Evolutionary conservation across 225 moss, liverwort and hornwort genomes (phyloP).

Genomic region (Marchantia polymorpha): DNA sequence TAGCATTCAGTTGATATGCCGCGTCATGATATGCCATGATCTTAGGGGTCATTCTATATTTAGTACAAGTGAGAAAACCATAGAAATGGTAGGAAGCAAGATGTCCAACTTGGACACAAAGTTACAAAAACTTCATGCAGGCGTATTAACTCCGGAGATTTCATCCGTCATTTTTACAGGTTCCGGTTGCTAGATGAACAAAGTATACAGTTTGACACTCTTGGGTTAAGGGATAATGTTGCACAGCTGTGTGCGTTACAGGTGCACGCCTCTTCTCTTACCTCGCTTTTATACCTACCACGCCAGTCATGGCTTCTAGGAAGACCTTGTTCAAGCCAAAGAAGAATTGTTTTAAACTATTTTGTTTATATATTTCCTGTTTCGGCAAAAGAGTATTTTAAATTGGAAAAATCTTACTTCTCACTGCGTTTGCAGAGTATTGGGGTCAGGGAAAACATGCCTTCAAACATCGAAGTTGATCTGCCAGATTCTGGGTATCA

Average conservation of each 20-base stretch:
- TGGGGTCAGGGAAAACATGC: background rate
- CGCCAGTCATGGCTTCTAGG: background rate
- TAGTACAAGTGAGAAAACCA: no score
- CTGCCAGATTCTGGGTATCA: slow-evolving; percentile 44
- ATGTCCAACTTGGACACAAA: no score
- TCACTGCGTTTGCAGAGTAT: slow-evolving; percentile 22
- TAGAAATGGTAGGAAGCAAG: no score
- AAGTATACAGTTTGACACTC: slow-evolving; percentile 63
- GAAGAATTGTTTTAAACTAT: background rate
- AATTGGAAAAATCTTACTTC: background rate
- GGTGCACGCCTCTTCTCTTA: slow-evolving; percentile 27
- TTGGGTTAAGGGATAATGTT: slow-evolving; percentile 79
- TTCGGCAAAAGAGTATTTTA: background rate
- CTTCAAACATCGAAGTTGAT: slow-evolving; percentile 12
- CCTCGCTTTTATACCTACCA: background rate
- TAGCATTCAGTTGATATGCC: no score
- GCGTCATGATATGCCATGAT: no score
- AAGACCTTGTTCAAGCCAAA: background rate
- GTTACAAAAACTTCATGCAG: background rate
- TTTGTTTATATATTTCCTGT: background rate
- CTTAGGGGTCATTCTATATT: no score
- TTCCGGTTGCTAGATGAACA: slow-evolving; percentile 72
- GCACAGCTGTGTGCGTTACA: slow-evolving; percentile 94
- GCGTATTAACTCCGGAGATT: background rate
- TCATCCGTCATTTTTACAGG: slow-evolving; percentile 30